Percentiles rank a stretch among this genome's conserved stretches.
Conservation (phyloP, 1,284 basidiomycete genomes). For the Boletus semigastroideus region DNA sequence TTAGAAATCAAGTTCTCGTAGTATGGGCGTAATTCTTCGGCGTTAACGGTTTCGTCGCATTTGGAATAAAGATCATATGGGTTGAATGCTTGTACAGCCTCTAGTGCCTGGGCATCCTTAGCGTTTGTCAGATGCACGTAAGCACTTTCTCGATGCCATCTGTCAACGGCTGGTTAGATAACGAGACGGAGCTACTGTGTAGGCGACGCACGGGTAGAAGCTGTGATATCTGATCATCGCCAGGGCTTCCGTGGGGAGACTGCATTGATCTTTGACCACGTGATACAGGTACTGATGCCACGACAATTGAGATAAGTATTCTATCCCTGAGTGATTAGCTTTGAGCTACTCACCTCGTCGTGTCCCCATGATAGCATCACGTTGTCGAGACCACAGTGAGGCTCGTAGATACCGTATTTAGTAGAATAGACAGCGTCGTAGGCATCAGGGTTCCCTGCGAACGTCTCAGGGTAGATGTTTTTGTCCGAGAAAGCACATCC, state of each 20-base stretch:
- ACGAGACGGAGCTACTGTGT: not conserved
- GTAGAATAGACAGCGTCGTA: conserved; percentile 72
- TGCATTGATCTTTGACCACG: conserved; percentile 73
- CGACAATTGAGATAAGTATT: conserved; percentile 12
- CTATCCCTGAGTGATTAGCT: conserved; percentile 1
- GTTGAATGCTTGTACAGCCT: conserved; percentile 78
- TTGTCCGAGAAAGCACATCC: conserved; percentile 84
- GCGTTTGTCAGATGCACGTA: conserved; percentile 78
- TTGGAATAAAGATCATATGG: conserved; percentile 93
- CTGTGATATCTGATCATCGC: conserved; percentile 94
- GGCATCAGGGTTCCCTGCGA: conserved; percentile 76
- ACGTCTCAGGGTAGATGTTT: conserved; percentile 86
- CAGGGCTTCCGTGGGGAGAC: conserved; percentile 80
- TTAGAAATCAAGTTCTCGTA: conserved; percentile 81
- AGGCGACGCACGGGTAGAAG: conserved; percentile 74
- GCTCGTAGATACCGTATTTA: conserved; percentile 82
- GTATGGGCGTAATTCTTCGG: conserved; percentile 72
- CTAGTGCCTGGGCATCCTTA: conserved; percentile 59
- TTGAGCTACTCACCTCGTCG: conserved; percentile 70
- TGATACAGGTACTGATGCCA: conserved; percentile 67
- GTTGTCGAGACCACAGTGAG: conserved; percentile 84
- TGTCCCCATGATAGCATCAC: conserved; percentile 92
- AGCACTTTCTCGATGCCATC: conserved; percentile 86
- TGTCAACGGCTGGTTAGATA: conserved; percentile 21
- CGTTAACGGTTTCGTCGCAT: conserved; percentile 68